Evolutionary conservation across 768 basidiomycete species (phyloP), one percentile per base, ranked within the genome.

Genomic region (Amanita muscaria): DNA sequence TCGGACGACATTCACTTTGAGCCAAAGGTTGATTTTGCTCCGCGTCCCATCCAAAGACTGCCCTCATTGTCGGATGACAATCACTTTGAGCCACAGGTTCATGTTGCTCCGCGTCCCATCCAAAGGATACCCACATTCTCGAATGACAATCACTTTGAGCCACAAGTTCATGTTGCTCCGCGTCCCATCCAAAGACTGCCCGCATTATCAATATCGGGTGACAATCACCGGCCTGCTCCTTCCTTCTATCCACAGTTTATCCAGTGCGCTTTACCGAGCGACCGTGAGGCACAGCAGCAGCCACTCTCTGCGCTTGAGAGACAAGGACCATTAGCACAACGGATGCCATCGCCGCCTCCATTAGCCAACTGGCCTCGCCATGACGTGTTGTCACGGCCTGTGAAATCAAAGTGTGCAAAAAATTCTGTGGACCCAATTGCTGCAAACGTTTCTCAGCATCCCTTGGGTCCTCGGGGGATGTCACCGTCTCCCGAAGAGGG

Each of bases 351-450:
- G 23, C 62, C 70, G 21, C 73, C 72, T 3, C 46, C 46, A 5
- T 58, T 80, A 1, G 73, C 75, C 14, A 59, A 73, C 25, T 79
- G 79, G 78, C 79, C 77, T 29, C 69, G 72, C 16, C 52, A 55
- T 9, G 68, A 78, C 50, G 59, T 63, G 11, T 54, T 65, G 18
- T 55, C 61, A 14, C 63, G 56, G 35, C 60, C 64, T 8, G 37
- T 46, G 39, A 61, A 56, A 31, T 46, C 51, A 46, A 46, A 46
- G 27, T 36, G 24, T n/a, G 7, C 24, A 19, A 44, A 24, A 35
- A 3, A n/a, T 36, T n/a, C n/a, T 7, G 9, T 25, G 27, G 23
- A 18, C 16, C 10, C 12, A 42, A 7, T 5, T n/a, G 18, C 15
- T 5, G 34, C 15, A 36, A 18, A 23, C 15, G 19, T 19, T 18